Base-by-base conservation (phyloP, 1,284 basidiomycete genomes). In the Blastosporella zonata region DNA sequence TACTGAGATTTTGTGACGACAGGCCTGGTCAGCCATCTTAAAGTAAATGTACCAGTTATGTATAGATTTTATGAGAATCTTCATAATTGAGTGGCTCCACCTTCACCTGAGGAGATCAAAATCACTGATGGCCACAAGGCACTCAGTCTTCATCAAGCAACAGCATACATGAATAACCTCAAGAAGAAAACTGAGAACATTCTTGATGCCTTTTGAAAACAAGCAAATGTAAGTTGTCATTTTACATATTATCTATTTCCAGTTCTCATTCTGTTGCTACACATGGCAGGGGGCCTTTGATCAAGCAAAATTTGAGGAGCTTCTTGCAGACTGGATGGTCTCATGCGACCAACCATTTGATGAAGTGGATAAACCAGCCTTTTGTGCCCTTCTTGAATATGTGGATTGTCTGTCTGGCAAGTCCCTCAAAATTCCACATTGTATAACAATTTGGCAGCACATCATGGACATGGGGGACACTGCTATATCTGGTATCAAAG, bases 331-430 rank as follows among this genome's bases (percentile, higher is more conserved):
- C 20, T 69, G 64, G 62, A 54, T 67, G 8, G 53, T 64, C 10
- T 50, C 59, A n/a, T 61, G 58, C 42, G 62, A 69, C 43, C 64
- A 67, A 36, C 66, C 65, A 5, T 68, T 68, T 51, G 59, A 65
- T 3, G 58, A 61, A 36, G 61, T 68, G 17, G 64, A 68, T 9
- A 53, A 59, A 18, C 52, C 57, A 1, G 57, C 25, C 5, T 27
- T 27, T 27, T 27, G 25, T 9, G 9, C 25, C 9, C 25, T 27
- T 9, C 9, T 27, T 5, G 25, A 27, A 27, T 27, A 27, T 9
- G 5, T 27, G 9, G 6, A 27, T 9, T 27, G 25, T 27, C 25
- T 9, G 9, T 6, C 25, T 27, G 25, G 25, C 5, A 27, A 27
- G 25, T 5, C 5, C 5, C 61, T 9, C 33, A 54, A 7, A 58